Base-by-base conservation (phyloP, 768 basidiomycete genomes). In the Artomyces pyxidatus region DNA sequence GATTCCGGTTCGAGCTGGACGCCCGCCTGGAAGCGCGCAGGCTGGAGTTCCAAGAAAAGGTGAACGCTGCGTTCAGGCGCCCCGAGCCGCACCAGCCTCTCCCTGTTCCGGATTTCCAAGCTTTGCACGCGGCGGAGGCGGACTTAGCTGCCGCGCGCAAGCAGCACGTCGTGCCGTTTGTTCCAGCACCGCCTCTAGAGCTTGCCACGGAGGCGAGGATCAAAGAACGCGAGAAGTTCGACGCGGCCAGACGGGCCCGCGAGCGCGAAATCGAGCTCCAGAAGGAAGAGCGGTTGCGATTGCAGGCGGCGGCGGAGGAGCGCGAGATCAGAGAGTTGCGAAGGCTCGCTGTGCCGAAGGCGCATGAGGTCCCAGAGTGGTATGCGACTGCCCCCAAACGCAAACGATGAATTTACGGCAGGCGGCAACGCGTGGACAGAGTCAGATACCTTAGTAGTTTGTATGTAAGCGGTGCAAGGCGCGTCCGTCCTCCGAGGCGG, bases 331-430 rank as follows among this genome's bases (percentile, higher is more conserved):
- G 62, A 60, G 83, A 81, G 67, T 52, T 84, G 59, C 68, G 86
- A 61, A 76, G 71, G 69, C 73, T 69, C 55, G 74, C 82, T 16
- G 67, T 88, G 40, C 81, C 83, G 21, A 78, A 71, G 63, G 86
- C 86, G 40, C 73, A 87, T 61, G 77, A 77, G 57, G 73, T 88
- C 22, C 86, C 86, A 10, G 81, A 80, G 54, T 88, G 86, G 86
- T 88, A 88, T 58, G 79, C 75, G 55, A 74, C 75, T 37, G 78
- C 75, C 61, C 83, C 83, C 57, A 85, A 74, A 74, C 77, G 69
- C 61, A 65, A 65, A 62, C 59, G 63, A 28, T 53, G 65, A 30
- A 8, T 25, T 28, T 44, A 14, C 25, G n/a, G 29, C 43, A 27
- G 11, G 16, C 17, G 14, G 40, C 19, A 42, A 30, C 25, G 43